phyloP scores from a whole-genome alignment of 2,329 filamentous ascomycete species.

The Lachnellula occidentalis region DNA sequence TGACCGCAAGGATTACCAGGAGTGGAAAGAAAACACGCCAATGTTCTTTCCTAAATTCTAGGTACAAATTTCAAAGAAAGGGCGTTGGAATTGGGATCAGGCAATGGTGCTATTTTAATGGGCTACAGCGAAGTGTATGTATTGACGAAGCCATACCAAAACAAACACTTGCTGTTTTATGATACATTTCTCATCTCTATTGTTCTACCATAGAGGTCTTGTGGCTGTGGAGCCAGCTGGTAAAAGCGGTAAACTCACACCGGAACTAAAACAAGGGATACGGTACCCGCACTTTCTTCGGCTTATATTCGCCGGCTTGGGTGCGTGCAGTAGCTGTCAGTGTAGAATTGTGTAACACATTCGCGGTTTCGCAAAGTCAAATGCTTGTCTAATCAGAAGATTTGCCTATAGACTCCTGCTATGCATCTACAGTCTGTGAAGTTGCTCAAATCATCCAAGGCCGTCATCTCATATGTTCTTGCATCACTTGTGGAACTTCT shows the following conservation, averaged over 20 bases:
- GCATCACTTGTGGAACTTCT: constrained; percentile 22
- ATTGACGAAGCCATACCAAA: neutral
- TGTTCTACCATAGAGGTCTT: too few relatives aligned
- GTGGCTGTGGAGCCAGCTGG: too few relatives aligned
- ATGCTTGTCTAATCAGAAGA: neutral
- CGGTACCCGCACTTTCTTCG: too few relatives aligned
- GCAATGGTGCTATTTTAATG: neutral
- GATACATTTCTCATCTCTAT: neutral
- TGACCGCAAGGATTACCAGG: constrained; percentile 32
- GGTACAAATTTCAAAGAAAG: neutral
- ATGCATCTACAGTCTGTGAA: constrained; percentile 1
- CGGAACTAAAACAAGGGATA: too few relatives aligned
- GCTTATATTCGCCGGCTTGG: too few relatives aligned
- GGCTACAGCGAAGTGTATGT: neutral
- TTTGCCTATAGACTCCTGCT: neutral
- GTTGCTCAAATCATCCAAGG: neutral
- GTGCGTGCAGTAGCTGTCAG: too few relatives aligned
- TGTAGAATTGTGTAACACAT: too few relatives aligned
- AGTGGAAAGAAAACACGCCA: constrained; percentile 60
- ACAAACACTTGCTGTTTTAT: neutral
- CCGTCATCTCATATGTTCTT: neutral
- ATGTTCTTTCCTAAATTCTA: constrained; percentile 56
- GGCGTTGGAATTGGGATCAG: neutral
- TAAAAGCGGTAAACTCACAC: too few relatives aligned
- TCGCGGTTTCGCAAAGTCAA: neutral